Base-by-base conservation (phyloP, 768 basidiomycete species). In the Suillus americanus region DNA sequence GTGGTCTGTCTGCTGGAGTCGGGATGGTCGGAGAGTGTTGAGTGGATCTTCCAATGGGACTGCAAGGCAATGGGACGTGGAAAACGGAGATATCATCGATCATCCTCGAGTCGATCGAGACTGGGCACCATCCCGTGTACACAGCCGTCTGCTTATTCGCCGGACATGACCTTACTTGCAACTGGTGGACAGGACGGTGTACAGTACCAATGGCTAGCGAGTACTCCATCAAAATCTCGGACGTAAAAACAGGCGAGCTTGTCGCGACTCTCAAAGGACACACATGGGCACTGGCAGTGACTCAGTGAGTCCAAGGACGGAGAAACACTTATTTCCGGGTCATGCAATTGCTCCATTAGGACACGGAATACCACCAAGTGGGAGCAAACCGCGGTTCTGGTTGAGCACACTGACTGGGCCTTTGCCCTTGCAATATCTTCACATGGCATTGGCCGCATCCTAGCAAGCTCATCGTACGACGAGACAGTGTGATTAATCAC, bases 381-480 rank as follows among this genome's bases (percentile, higher is more conserved):
- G 50, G 3, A 51, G 14, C 50, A 51, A 9, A 16, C 3, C 8
- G 28, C 50, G 2, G 16, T 51, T 9, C 25, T 51, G 46, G 5
- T 6, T 2, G 28, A 28, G 3, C 50, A 51, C 28, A 16, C 16
- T n/a, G 33, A n/a, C 43, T 1, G 62, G 73, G 6, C 61, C 64
- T 30, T 33, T 3, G 25, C 63, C 60, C 2, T 61, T 33, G 43
- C 60, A 13, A 45, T 45, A n/a, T 61, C 60, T 0, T 45, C 60
- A n/a, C n/a, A n/a, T n/a, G n/a, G n/a, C 0, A 61, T 23, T 46
- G 60, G 20, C 4, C 20, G 43, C 41, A 33, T 61, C 6, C 51
- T 69, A n/a, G 65, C 57, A 13, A 66, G 61, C 59, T 57, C 38
- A 6, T 69, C 68, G 10, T 0, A 0, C 1, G 68, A 69, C 55